Conservation (phyloP, 768 basidiomycete genomes). For the Phanerochaete carnosa region DNA sequence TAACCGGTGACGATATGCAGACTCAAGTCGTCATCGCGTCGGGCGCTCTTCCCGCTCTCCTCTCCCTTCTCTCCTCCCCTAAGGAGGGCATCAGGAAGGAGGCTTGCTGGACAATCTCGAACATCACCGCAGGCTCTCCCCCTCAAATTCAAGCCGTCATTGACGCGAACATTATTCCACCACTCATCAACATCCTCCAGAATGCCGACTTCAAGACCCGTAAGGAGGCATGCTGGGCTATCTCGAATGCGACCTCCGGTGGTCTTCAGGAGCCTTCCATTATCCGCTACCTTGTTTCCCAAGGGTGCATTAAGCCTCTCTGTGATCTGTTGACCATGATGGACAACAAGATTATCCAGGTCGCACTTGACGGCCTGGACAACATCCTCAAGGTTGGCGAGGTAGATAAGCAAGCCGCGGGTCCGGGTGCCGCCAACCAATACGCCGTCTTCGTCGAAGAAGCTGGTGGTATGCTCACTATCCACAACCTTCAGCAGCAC, state of each 20-base stretch:
- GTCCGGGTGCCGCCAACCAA: constrained; percentile 83
- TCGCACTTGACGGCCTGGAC: constrained; percentile 96
- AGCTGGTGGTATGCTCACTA: constrained; percentile 97
- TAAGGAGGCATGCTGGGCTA: constrained; percentile 99
- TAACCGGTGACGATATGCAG: constrained; percentile 98
- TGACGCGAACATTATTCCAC: constrained; percentile 97
- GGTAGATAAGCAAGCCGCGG: constrained; percentile 81
- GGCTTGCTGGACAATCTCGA: constrained; percentile 99
- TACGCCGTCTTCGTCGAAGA: constrained; percentile 96
- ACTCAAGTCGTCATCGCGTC: constrained; percentile 99
- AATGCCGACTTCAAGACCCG: constrained; percentile 99
- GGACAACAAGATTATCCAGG: constrained; percentile 99
- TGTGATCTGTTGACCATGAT: constrained; percentile 96
- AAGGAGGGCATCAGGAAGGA: constrained; percentile 99
- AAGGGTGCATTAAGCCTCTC: constrained; percentile 98
- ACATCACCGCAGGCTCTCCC: constrained; percentile 95
- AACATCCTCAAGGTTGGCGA: constrained; percentile 98
- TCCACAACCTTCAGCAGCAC: constrained; percentile 98
- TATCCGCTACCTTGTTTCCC: constrained; percentile 95
- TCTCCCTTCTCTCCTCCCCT: constrained; percentile 89
- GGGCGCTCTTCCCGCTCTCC: constrained; percentile 91
- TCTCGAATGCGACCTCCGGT: constrained; percentile 98
- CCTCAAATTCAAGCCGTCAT: constrained; percentile 97
- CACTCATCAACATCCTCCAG: constrained; percentile 95
- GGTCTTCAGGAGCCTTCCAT: constrained; percentile 95